These are phyloP conservation scores for Elsinoe perseae DNA, from an alignment of 2,329 filamentous ascomycete species.

Conservation along the genomic window DNA sequence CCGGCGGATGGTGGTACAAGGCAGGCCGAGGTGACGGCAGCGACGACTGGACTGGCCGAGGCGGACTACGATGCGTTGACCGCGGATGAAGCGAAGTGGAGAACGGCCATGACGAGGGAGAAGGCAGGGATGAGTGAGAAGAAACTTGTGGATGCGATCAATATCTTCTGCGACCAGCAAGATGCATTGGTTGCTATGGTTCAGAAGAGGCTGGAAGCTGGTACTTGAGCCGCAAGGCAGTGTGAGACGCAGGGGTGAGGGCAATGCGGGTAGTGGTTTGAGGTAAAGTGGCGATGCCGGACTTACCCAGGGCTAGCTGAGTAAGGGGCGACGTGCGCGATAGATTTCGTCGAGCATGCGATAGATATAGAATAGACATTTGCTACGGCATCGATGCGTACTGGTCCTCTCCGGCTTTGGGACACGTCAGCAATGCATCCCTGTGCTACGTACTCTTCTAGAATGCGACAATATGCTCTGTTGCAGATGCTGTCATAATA, in stretches of 20 bases:
- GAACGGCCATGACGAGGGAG: conserved; percentile 10
- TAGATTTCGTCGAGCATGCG: no score
- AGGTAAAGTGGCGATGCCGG: not conserved
- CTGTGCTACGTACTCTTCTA: not conserved
- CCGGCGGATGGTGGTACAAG: not conserved
- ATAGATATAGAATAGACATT: not conserved
- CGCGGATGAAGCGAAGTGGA: not conserved
- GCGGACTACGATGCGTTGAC: not conserved
- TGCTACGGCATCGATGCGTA: not conserved
- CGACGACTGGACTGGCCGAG: not conserved
- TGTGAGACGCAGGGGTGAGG: not conserved
- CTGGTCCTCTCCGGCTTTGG: not conserved
- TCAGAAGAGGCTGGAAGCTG: not conserved
- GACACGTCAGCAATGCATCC: not conserved
- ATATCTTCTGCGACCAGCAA: conserved; percentile 18
- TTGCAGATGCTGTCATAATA: not conserved
- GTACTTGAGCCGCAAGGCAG: not conserved
- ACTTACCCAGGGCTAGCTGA: not conserved
- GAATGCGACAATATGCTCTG: not conserved
- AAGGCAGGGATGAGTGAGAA: conserved; percentile 12
- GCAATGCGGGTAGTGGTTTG: not conserved
- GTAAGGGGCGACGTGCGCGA: no score
- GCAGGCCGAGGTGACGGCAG: not conserved
- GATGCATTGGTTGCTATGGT: conserved; percentile 14
- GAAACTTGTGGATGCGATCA: conserved; percentile 18